Evolutionary conservation across 163 green algal species (phyloP), one percentile per base, ranked within the genome.

Genomic region (Chlamydomonas reinhardtii): DNA sequence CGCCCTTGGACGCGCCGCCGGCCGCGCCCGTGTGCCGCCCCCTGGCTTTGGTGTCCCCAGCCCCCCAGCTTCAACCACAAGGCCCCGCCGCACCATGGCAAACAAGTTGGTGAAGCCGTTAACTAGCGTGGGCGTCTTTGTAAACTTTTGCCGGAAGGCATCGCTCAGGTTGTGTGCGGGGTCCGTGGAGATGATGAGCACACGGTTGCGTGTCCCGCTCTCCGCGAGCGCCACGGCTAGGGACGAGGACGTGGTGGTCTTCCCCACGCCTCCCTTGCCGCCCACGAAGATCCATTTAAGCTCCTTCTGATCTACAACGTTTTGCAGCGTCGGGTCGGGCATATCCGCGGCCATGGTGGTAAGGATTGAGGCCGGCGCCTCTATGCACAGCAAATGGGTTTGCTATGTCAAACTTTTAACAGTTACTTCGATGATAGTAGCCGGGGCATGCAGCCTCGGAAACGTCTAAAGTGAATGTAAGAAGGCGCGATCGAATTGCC

Each of bases 281-380:
- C 97, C 97, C 29, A 99, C 96, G 83, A 99, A 99, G 39, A 99
- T 98, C 97, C 97, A 99, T 83, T 99, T 99, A 25, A 99, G 83
- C 14, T 69, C 90, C 1, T 88, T 93, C 78, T 99, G 94, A 25
- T 99, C 96, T 29, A 99, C 43, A 19, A 99, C 83, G 76, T 98
- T 98, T 65, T 96, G 85, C 61, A 99, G 88, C 3, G 95, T 98
- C 4, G 97, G 78, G 34, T 94, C 91, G 35, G 83, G 90, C 34
- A 48, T 39, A 19, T 66, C 78, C 15, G 82, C 74, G 43, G 83
- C 82, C 82, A 87, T 87, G 17, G 34, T 65, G n/a, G n/a, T 15
- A 1, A 12, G 48, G 48, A 17, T 56, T 56, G 48, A 56, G 48
- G 48, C 48, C 48, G 48, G 48, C 48, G 48, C 48, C 48, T 56